phyloP scores from a whole-genome alignment of 371 early-diverging fungal genomes.

The Synchytrium microbalum region DNA sequence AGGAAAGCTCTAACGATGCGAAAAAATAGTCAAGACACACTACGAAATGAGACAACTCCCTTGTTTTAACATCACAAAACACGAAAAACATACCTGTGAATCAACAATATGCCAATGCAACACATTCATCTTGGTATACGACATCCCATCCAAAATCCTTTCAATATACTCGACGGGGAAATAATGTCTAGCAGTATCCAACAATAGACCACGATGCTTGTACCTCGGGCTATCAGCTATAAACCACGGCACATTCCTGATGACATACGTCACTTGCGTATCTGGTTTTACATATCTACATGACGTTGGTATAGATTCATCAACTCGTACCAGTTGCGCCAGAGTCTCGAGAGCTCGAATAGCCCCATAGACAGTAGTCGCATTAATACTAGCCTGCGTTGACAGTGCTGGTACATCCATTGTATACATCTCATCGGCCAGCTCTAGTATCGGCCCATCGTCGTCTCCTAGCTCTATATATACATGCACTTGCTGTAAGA shows the following conservation, averaged over 20 bases:
- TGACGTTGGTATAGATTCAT: no score
- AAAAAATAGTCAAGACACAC: not conserved
- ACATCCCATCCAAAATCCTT: slow-evolving; percentile 18
- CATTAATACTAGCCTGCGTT: no score
- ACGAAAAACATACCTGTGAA: slow-evolving; percentile 10
- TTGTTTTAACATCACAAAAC: not conserved
- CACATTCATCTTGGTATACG: slow-evolving; percentile 24
- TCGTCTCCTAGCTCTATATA: no score
- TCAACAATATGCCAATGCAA: slow-evolving; percentile 31
- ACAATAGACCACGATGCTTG: slow-evolving; percentile 14
- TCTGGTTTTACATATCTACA: no score
- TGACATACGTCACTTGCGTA: no score
- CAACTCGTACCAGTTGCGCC: not conserved
- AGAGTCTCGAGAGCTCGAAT: not conserved
- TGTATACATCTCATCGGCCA: no score
- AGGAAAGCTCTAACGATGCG: slow-evolving; percentile 12
- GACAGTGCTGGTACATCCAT: no score
- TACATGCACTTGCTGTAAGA: no score
- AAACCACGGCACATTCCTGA: no score
- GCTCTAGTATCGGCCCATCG: no score
- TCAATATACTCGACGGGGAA: slow-evolving; percentile 11
- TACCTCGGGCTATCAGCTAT: slow-evolving; percentile 7
- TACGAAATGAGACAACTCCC: no score
- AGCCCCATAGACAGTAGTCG: not conserved
- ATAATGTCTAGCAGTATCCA: slow-evolving; percentile 19